Evolutionary conservation across 331 rosid species (phyloP).

Genomic region (Quercus lobata): DNA sequence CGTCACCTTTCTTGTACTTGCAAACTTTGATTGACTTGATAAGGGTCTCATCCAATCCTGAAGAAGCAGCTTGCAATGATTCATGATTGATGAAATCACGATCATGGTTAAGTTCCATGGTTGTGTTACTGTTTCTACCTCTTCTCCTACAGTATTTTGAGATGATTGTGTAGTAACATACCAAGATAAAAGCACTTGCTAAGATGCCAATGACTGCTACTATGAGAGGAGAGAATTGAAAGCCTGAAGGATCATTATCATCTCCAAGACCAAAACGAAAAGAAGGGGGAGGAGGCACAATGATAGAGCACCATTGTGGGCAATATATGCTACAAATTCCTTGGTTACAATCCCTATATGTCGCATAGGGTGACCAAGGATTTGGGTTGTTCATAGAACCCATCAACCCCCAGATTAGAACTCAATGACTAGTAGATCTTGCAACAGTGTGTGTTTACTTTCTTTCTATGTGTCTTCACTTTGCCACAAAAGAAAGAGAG

Average conservation of each 20-base stretch:
- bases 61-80: slow-evolving; percentile 18
- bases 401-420: slow-evolving; percentile 21
- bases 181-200: slow-evolving; percentile 56
- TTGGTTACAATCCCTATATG: slow-evolving; percentile 54
- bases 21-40: slow-evolving; percentile 57
- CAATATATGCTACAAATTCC: slow-evolving; percentile 74
- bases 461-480: background rate
- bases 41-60: slow-evolving; percentile 54
- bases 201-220: slow-evolving; percentile 70
- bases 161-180: slow-evolving; percentile 59
- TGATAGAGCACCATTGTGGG: slow-evolving; percentile 72
- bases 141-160: slow-evolving; percentile 49
- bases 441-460: background rate
- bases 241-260: slow-evolving; percentile 5
- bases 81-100: slow-evolving; percentile 11
- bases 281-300: slow-evolving; percentile 73
- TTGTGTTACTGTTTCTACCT: background rate
- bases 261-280: slow-evolving; percentile 2
- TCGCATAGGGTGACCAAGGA: slow-evolving; percentile 41
- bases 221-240: slow-evolving; percentile 70
- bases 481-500: slow-evolving; percentile 1
- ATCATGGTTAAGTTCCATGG: slow-evolving; percentile 9
- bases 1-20: slow-evolving; percentile 46
- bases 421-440: slow-evolving; percentile 8
- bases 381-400: slow-evolving; percentile 37